Evolutionary conservation across 2,329 filamentous ascomycete species (phyloP).

Genomic region (Pseudonectria buxi): DNA sequence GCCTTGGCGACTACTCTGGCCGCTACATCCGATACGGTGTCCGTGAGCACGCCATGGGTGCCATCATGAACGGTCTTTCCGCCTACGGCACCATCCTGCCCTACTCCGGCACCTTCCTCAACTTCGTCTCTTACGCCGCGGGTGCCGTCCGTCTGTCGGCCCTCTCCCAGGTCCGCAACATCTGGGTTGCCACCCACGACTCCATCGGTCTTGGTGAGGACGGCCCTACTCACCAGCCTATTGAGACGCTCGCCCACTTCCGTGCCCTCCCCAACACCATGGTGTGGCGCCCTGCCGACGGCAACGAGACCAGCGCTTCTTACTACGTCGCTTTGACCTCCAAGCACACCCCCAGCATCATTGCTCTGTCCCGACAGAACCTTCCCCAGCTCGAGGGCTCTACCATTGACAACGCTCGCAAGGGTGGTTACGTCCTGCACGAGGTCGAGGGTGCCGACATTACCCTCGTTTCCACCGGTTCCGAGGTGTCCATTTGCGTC

Average conservation of each 20-base stretch:
- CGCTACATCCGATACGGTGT: conserved; percentile 93
- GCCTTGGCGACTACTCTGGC: conserved; percentile 82
- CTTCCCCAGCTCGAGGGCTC: conserved; percentile 95
- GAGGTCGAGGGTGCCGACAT: conserved; percentile 79
- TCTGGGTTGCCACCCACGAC: conserved; percentile 98
- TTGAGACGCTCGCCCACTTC: conserved; percentile 97
- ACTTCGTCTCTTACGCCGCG: conserved; percentile 97
- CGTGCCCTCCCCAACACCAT: conserved; percentile 97
- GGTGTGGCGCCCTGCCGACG: conserved; percentile 98
- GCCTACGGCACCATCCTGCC: conserved; percentile 95
- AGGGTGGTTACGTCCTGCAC: conserved; percentile 89
- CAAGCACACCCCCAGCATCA: conserved; percentile 83
- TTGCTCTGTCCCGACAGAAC: conserved; percentile 96
- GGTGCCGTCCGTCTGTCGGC: conserved; percentile 92
- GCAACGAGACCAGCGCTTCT: conserved; percentile 95
- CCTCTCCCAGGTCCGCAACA: conserved; percentile 80
- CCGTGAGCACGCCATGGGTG: conserved; percentile 86
- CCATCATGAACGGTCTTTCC: conserved; percentile 89
- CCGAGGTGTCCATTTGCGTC: conserved; percentile 88
- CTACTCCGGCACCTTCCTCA: conserved; percentile 93
- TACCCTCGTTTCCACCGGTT: conserved; percentile 90
- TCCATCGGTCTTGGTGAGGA: conserved; percentile 99
- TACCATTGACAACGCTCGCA: conserved; percentile 78
- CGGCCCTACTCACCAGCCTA: conserved; percentile 96
- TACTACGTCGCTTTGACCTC: conserved; percentile 94